phyloP scores from a whole-genome alignment of 1,284 basidiomycete genomes.

The Mycocalia duriaeana region DNA sequence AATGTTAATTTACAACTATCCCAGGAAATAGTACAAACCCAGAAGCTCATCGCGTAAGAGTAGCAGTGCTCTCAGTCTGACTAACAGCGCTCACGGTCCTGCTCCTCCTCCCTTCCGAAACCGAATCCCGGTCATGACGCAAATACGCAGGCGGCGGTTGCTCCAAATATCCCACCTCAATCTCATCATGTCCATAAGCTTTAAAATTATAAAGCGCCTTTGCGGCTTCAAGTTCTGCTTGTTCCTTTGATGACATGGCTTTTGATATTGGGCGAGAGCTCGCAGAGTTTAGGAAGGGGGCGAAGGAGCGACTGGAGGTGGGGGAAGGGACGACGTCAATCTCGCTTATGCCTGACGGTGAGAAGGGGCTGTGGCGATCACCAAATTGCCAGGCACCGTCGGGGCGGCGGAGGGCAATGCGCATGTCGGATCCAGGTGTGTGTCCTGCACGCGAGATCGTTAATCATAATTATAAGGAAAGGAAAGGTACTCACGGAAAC shows the following conservation, averaged over 20 bases:
- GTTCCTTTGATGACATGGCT: too few relatives aligned
- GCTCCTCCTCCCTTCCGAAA: not conserved
- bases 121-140: not conserved
- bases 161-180: not conserved
- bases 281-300: not conserved
- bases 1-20: too few relatives aligned
- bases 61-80: too few relatives aligned
- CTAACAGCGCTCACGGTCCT: too few relatives aligned
- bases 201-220: not conserved
- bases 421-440: slow-evolving; percentile 38
- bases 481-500: slow-evolving; percentile 23
- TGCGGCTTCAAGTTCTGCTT: not conserved
- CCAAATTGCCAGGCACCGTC: slow-evolving; percentile 42
- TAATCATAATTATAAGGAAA: not conserved
- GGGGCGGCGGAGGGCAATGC: slow-evolving; percentile 34
- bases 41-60: too few relatives aligned
- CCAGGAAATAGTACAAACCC: too few relatives aligned
- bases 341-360: slow-evolving; percentile 29
- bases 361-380: slow-evolving; percentile 32
- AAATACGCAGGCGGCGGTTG: not conserved
- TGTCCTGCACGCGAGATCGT: slow-evolving; percentile 35
- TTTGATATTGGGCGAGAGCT: not conserved
- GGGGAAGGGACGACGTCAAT: slow-evolving; percentile 27
- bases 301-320: slow-evolving; percentile 6
- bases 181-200: not conserved